A percentile compares a stretch with the other conserved stretches of the same genome.
Evolutionary conservation across 441 rosid species (phyloP).

Genomic region (Eutrema salsugineum): DNA sequence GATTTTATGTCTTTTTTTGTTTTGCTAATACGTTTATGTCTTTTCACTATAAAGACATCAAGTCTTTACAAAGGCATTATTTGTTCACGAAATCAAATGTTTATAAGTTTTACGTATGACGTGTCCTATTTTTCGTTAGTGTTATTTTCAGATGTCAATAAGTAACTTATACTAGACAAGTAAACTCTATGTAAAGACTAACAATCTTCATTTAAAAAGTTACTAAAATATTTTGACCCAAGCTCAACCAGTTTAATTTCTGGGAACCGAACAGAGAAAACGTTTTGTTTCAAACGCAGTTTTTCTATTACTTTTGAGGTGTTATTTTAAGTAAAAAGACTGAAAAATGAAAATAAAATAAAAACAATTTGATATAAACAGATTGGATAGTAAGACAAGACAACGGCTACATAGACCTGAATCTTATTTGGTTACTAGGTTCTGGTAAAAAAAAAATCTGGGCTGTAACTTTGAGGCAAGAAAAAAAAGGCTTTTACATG

Average conservation of each 20-base stretch:
- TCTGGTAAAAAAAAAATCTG: constrained; percentile 24
- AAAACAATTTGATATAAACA: neutral
- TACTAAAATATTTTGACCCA: neutral
- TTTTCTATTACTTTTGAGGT: neutral
- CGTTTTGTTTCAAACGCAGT: neutral
- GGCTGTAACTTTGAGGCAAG: constrained; percentile 38
- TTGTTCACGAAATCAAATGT: neutral
- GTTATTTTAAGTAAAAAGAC: neutral
- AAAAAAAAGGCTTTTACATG: constrained; percentile 3
- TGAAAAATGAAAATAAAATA: neutral
- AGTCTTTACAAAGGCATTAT: too few species aligned
- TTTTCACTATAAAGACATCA: too few species aligned
- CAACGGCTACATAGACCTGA: constrained; percentile 21
- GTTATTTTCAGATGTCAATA: neutral
- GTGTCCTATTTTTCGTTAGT: neutral
- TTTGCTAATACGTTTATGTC: too few species aligned
- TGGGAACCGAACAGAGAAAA: neutral
- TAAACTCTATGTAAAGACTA: too few species aligned
- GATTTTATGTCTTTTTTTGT: neutral
- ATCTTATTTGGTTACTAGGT: constrained; percentile 20
- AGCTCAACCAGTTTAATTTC: neutral
- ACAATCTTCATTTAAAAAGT: neutral
- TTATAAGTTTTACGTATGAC: neutral
- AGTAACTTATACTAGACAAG: neutral
- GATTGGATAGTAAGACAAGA: constrained; percentile 6